These are phyloP conservation scores for Thalia dealbata DNA, from an alignment of 176 grass and related monocot genomes.

Conservation along the genomic window DNA sequence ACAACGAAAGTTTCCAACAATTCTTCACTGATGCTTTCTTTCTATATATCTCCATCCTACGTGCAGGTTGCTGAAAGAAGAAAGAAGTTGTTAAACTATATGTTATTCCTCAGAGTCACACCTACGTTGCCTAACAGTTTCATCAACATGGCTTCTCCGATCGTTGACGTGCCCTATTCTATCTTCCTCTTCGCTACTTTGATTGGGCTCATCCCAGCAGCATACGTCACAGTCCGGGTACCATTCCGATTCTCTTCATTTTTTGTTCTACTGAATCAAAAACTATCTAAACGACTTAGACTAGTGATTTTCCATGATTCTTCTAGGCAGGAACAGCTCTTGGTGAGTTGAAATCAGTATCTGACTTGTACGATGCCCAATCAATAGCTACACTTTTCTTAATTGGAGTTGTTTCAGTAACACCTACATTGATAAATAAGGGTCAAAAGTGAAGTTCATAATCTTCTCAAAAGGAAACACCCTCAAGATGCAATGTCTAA, in stretches of 20 bases:
- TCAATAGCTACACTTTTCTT: slow-evolving; percentile 12
- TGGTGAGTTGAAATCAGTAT: slow-evolving; percentile 66
- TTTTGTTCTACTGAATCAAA: no score
- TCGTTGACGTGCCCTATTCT: slow-evolving; percentile 92
- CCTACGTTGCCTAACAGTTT: slow-evolving; percentile 98
- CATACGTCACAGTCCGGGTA: slow-evolving; percentile 90
- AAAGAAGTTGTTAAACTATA: slow-evolving; percentile 93
- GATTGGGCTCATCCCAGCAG: slow-evolving; percentile 80
- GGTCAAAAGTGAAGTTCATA: neutral
- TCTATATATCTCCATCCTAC: neutral
- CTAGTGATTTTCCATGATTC: neutral
- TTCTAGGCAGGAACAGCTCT: slow-evolving; percentile 87
- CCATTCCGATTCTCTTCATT: neutral
- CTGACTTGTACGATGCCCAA: slow-evolving; percentile 51
- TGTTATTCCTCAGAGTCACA: slow-evolving; percentile 91
- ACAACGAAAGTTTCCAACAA: neutral
- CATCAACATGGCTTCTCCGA: slow-evolving; percentile 96
- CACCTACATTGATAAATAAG: slow-evolving; percentile 10
- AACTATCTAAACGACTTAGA: neutral
- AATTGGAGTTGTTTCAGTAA: slow-evolving; percentile 10
- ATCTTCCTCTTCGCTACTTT: slow-evolving; percentile 74
- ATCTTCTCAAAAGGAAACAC: neutral
- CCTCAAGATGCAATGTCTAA: neutral
- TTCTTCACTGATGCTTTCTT: neutral
- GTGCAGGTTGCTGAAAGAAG: slow-evolving; percentile 73